Percentiles rank a stretch among this genome's conserved stretches.
Conservation (phyloP, 2,329 filamentous ascomycete genomes). For the Cephalotrichum gorgonifer region DNA sequence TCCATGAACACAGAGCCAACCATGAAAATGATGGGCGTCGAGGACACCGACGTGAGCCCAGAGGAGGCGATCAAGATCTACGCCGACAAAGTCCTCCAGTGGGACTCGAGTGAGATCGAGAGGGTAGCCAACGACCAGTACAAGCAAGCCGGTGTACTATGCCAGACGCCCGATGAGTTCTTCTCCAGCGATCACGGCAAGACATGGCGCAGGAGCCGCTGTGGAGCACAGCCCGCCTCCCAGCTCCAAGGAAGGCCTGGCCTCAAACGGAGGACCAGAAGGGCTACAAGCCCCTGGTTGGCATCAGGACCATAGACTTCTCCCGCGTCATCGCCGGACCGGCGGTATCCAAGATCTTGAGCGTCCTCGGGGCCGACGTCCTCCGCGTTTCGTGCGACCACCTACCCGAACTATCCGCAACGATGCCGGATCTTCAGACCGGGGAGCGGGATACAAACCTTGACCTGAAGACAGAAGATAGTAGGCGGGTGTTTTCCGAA, state of each 20-base stretch:
- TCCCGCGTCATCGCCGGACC: constrained; percentile 38
- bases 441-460: constrained; percentile 37
- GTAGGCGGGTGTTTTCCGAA: neutral
- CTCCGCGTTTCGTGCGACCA: constrained; percentile 29
- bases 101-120: constrained; percentile 13
- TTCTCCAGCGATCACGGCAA: constrained; percentile 16
- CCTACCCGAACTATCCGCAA: constrained; percentile 24
- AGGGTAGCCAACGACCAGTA: constrained; percentile 11
- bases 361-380: constrained; percentile 34
- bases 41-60: constrained; percentile 7
- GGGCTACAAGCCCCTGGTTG: constrained; percentile 28
- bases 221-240: constrained; percentile 10
- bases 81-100: constrained; percentile 10
- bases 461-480: constrained; percentile 22
- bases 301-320: constrained; percentile 36
- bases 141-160: constrained; percentile 16
- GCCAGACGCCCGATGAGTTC: constrained; percentile 15
- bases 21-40: constrained; percentile 10
- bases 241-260: constrained; percentile 30
- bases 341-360: constrained; percentile 27
- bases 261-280: constrained; percentile 14
- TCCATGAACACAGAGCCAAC: constrained; percentile 11
- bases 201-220: constrained; percentile 9
- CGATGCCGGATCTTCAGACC: constrained; percentile 36
- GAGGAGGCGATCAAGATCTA: constrained; percentile 15